These are phyloP conservation scores for Cryphonectria carpinicola DNA, from an alignment of 2,329 filamentous ascomycete species.

Conservation along the genomic window DNA sequence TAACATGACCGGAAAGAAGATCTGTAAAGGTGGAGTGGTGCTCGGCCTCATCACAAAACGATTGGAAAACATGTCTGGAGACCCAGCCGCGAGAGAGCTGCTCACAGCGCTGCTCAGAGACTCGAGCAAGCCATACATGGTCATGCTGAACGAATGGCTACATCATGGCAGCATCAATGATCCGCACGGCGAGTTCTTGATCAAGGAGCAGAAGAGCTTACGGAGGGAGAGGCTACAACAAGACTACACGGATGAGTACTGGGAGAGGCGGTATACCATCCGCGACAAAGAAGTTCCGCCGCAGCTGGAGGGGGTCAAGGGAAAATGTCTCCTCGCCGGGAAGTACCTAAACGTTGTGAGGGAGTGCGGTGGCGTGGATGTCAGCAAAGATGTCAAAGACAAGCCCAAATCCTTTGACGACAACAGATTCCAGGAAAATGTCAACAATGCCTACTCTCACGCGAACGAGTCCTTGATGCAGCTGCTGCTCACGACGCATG, in stretches of 20 bases:
- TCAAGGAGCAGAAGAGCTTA: conserved; percentile 96
- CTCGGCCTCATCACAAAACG: conserved; percentile 83
- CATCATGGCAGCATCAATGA: conserved; percentile 96
- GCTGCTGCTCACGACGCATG: conserved; percentile 89
- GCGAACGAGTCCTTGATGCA: conserved; percentile 93
- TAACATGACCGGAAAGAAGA: conserved; percentile 82
- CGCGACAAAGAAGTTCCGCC: conserved; percentile 89
- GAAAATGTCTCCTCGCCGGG: conserved; percentile 91
- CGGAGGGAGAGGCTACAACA: conserved; percentile 87
- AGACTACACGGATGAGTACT: conserved; percentile 98
- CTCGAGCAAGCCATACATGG: conserved; percentile 92
- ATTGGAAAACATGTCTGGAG: conserved; percentile 87
- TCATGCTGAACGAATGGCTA: conserved; percentile 97
- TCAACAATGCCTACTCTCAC: conserved; percentile 92
- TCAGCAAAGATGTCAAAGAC: conserved; percentile 84
- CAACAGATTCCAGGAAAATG: conserved; percentile 88
- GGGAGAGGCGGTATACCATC: conserved; percentile 96
- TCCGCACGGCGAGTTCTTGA: conserved; percentile 88
- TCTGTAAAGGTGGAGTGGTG: conserved; percentile 97
- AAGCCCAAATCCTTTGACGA: conserved; percentile 95
- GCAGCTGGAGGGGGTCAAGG: conserved; percentile 86
- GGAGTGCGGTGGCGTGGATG: conserved; percentile 94
- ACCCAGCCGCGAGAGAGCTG: conserved; percentile 82
- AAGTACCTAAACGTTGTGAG: conserved; percentile 98
- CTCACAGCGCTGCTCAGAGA: conserved; percentile 83